Base-by-base conservation (phyloP, 352 stramenopile species). In the Phytophthora hybrid region DNA sequence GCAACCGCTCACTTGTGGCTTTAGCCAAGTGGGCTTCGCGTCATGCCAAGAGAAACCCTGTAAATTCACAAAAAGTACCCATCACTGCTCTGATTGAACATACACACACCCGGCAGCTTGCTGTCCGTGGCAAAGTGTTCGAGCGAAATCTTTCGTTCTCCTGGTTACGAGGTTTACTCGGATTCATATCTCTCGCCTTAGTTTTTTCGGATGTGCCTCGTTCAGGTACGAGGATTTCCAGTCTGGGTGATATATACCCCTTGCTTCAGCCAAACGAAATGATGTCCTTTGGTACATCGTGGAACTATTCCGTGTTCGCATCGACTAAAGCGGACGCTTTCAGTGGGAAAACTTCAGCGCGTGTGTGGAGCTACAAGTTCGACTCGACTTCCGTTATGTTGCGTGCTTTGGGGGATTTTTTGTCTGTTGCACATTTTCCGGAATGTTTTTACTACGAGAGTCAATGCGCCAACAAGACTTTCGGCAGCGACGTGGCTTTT, bases 361-460 rank as follows among this genome's bases (percentile, higher is more conserved):
- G 65, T 3, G 57, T 79, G 0, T 80, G 76, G 76, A 78, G 53
- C 53, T 82, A 82, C 69, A 82, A 80, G 53, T 80, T 68, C 11
- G 76, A 82, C 34, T 80, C 72, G 2, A 80, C 73, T 14, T 82
- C 72, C 0, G 59, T 80, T 44, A 26, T 44, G 0, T 76, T 60
- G 61, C 72, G 73, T 8, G 73, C 73, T 6, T 80, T 82, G 31
- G 68, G 61, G 6, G 37, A 55, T 0, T 70, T 68, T 21, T 65
- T 76, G 49, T 18, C 46, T 3, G 55, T 82, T 3, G 1, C 26
- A 1, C 32, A 44, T 3, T 82, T 76, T n/a, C 76, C 76, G 1
- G 52, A 59, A 18, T 82, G 76, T 34, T 37, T 82, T 7, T 26
- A 72, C 11, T 82, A 80, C 21, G 18, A 5, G 1, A 51, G 23